Evolutionary conservation across 2,329 filamentous ascomycete species (phyloP).

Genomic region (Fusarium cyanostomum): DNA sequence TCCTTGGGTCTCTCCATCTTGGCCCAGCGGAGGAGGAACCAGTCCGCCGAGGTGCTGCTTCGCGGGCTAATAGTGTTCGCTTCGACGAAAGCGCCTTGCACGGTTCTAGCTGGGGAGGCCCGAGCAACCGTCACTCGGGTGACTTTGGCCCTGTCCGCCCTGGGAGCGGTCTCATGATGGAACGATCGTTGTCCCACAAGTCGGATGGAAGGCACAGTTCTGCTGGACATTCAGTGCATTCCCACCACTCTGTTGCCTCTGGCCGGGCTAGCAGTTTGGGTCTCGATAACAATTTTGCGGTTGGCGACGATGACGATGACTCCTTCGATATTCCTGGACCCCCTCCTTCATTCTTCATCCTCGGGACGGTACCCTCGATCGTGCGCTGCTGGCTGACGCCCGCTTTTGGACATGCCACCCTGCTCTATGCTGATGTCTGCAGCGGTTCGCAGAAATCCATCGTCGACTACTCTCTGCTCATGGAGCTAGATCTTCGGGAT

Average conservation of each 20-base stretch:
- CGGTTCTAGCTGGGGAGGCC: constrained; percentile 80
- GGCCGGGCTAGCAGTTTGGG: constrained; percentile 89
- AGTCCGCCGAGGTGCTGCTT: constrained; percentile 84
- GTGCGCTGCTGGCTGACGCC: constrained; percentile 95
- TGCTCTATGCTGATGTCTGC: constrained; percentile 92
- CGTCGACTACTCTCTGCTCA: constrained; percentile 79
- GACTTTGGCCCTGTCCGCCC: constrained; percentile 83
- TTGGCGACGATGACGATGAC: constrained; percentile 72
- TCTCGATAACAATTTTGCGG: constrained; percentile 74
- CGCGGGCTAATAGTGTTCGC: constrained; percentile 93
- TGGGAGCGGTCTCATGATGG: constrained; percentile 86
- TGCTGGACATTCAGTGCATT: constrained; percentile 81
- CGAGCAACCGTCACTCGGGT: constrained; percentile 81
- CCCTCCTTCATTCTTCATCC: constrained; percentile 83
- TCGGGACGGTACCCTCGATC: constrained; percentile 91
- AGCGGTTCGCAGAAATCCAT: constrained; percentile 89
- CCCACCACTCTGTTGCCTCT: constrained; percentile 74
- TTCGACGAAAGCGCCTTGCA: constrained; percentile 97
- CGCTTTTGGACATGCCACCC: constrained; percentile 86
- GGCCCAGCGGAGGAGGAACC: constrained; percentile 85
- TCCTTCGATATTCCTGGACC: constrained; percentile 77
- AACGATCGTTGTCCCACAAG: constrained; percentile 91
- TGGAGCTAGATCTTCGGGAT: constrained; percentile 75
- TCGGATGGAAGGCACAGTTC: constrained; percentile 96
- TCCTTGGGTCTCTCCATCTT: constrained; percentile 83